Conservation (phyloP, 352 stramenopile species). For the Pythium vanterpoolii region DNA sequence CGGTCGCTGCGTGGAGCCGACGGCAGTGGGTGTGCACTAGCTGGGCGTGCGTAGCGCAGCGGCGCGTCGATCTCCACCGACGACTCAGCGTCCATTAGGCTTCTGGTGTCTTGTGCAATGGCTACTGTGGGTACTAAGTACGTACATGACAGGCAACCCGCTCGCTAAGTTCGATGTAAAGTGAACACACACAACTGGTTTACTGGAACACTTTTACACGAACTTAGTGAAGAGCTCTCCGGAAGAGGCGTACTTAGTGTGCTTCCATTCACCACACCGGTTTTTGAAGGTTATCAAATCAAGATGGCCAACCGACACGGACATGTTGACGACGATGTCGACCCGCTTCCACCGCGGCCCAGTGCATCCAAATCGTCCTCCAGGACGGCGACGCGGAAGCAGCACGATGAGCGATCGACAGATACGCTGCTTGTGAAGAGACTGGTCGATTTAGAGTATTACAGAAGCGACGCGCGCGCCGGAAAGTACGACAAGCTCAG, state of each 20-base stretch:
- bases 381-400: not conserved
- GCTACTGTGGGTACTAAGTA: not conserved
- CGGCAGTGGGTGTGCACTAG: not conserved
- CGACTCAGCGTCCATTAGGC: not conserved
- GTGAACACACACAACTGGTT: not conserved
- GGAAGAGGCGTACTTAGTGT: not conserved
- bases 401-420: not conserved
- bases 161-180: not conserved
- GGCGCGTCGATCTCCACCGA: not conserved
- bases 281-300: no score
- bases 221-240: not conserved
- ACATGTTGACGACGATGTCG: not conserved
- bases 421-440: conserved; percentile 6
- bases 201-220: not conserved
- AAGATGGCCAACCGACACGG: not conserved
- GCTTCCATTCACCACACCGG: no score
- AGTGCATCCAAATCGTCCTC: not conserved
- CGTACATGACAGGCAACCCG: not conserved
- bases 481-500: not conserved
- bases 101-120: not conserved
- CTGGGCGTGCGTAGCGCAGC: not conserved
- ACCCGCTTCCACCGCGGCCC: not conserved
- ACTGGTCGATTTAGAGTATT: conserved; percentile 9
- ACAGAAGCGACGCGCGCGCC: not conserved
- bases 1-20: not conserved